Evolutionary conservation across 257 asterid species (phyloP).

Genomic region (Penstemon eatonii): DNA sequence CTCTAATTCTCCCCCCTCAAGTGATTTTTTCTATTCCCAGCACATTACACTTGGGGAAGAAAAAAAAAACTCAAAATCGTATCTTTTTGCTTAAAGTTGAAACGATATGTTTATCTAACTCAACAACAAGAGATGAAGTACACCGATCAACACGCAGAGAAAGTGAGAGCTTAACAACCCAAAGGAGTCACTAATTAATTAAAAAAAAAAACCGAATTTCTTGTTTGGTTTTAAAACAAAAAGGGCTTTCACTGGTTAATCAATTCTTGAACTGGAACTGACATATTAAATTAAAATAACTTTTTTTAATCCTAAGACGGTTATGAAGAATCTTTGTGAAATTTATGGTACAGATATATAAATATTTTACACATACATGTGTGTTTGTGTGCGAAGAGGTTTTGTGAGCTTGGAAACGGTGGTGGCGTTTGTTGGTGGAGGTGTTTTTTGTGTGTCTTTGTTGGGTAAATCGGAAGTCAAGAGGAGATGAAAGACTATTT

Average conservation of each 20-base stretch:
- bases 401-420: constrained; percentile 10
- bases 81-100: constrained; percentile 58
- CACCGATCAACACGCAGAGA: constrained; percentile 53
- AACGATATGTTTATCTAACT: constrained; percentile 55
- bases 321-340: constrained; percentile 13
- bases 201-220: constrained; percentile 16
- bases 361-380: background rate
- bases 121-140: constrained; percentile 55
- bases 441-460: constrained; percentile 16
- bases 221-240: constrained; percentile 30
- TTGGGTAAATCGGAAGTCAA: constrained; percentile 38
- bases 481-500: constrained; percentile 12
- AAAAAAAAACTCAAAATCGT: too few relatives aligned
- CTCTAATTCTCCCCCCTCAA: constrained; percentile 43
- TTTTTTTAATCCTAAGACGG: constrained; percentile 15
- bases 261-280: constrained; percentile 43
- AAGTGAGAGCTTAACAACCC: constrained; percentile 68
- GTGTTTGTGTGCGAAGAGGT: background rate
- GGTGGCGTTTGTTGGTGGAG: constrained; percentile 1
- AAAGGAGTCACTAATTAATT: constrained; percentile 26
- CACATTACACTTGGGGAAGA: constrained; percentile 27
- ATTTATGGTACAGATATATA: background rate
- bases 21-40: constrained; percentile 34
- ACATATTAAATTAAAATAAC: constrained; percentile 14
- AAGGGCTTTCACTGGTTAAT: constrained; percentile 41